These are phyloP conservation scores for Curvularia eragrostidis DNA, from an alignment of 2,329 filamentous ascomycete species.

Conservation along the genomic window DNA sequence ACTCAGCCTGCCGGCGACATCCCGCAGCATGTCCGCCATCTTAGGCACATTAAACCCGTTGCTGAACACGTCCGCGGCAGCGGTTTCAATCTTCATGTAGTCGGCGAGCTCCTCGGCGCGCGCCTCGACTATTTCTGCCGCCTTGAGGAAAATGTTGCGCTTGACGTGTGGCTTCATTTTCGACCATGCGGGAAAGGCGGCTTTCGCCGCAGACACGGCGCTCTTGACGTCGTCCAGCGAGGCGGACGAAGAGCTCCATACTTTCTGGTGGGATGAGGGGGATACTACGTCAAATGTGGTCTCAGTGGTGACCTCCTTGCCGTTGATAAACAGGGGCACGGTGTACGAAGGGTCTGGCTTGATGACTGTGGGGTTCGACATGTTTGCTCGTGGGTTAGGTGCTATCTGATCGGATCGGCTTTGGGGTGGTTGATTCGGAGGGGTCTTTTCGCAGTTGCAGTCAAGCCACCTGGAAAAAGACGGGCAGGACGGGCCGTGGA, in stretches of 20 bases:
- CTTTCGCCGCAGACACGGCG: slow-evolving; percentile 67
- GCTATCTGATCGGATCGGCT: not conserved
- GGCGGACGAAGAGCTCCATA: slow-evolving; percentile 64
- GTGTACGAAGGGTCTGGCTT: slow-evolving; percentile 36
- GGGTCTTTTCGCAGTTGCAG: not conserved
- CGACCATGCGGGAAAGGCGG: slow-evolving; percentile 73
- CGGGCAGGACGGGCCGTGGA: not conserved
- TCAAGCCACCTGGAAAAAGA: not conserved
- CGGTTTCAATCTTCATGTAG: slow-evolving; percentile 68
- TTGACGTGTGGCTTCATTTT: slow-evolving; percentile 66
- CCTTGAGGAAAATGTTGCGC: slow-evolving; percentile 73
- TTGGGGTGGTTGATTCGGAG: not conserved
- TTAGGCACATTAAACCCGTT: slow-evolving; percentile 51
- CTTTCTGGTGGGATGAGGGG: slow-evolving; percentile 60
- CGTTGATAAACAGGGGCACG: slow-evolving; percentile 58
- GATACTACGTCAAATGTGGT: slow-evolving; percentile 64
- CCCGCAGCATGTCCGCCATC: slow-evolving; percentile 56
- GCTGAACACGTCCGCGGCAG: slow-evolving; percentile 52
- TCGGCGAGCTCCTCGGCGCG: slow-evolving; percentile 66
- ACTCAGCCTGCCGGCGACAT: slow-evolving; percentile 60
- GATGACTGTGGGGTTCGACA: slow-evolving; percentile 11
- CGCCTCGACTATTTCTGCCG: slow-evolving; percentile 67
- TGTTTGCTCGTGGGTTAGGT: not conserved
- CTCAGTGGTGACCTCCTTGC: slow-evolving; percentile 55
- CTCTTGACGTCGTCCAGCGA: slow-evolving; percentile 63